Conservation (phyloP, 495 filamentous ascomycete genomes). For the Choiromyces venosus region DNA sequence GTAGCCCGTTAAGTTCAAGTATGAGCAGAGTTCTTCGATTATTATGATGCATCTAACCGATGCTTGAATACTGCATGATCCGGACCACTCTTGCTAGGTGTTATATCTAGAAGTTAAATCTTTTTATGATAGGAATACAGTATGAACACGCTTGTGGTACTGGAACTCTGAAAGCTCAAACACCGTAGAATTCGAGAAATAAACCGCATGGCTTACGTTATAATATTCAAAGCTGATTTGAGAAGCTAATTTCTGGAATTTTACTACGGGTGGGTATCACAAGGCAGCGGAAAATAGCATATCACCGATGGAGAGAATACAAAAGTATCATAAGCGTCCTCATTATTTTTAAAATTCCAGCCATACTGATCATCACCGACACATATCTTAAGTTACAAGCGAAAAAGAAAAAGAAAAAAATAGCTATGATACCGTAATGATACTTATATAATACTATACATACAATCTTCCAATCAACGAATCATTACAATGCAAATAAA, state of each 20-base stretch:
- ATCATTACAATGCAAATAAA: not conserved
- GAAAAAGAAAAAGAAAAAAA: not conserved
- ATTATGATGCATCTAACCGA: too few relatives aligned
- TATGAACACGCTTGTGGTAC: too few relatives aligned
- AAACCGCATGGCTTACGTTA: too few relatives aligned
- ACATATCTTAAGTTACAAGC: not conserved
- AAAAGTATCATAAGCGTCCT: not conserved
- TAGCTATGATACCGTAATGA: not conserved
- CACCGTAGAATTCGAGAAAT: too few relatives aligned
- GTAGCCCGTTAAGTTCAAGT: not conserved
- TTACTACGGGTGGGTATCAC: not conserved
- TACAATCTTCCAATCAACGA: not conserved
- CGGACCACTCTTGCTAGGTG: too few relatives aligned
- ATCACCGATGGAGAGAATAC: not conserved
- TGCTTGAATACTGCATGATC: too few relatives aligned
- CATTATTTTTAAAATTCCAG: not conserved
- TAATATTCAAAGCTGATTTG: too few relatives aligned
- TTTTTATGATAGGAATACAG: too few relatives aligned
- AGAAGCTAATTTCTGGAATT: too few relatives aligned
- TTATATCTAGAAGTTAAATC: too few relatives aligned
- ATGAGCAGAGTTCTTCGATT: not conserved
- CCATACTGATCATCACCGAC: not conserved
- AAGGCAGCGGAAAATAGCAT: not conserved
- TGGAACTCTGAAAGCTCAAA: too few relatives aligned
- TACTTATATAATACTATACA: too few relatives aligned